Evolutionary conservation across 164 flowering plant species (phyloP).

Genomic region (Protea cynaroides): DNA sequence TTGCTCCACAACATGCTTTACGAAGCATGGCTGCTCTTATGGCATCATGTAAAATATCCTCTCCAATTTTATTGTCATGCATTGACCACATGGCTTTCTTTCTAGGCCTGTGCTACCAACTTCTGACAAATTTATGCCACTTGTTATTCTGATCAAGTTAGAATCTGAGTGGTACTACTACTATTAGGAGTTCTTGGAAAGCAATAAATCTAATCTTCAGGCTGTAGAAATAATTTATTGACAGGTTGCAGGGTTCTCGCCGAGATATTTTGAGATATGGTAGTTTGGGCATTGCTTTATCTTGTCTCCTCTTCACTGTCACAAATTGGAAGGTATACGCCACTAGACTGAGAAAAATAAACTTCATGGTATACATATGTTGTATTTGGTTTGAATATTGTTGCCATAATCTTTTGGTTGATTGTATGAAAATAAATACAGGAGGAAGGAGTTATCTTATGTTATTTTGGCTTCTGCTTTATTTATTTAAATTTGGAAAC

Average conservation of each 20-base stretch:
- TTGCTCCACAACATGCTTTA: too few relatives aligned
- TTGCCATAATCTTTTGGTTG: background rate
- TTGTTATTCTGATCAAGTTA: too few relatives aligned
- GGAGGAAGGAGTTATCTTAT: background rate
- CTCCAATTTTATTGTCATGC: too few relatives aligned
- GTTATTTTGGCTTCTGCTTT: slow-evolving; percentile 1
- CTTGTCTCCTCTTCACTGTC: slow-evolving; percentile 56
- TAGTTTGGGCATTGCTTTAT: slow-evolving; percentile 71
- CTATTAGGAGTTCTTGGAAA: too few relatives aligned
- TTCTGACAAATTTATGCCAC: too few relatives aligned
- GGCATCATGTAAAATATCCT: too few relatives aligned
- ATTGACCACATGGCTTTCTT: too few relatives aligned
- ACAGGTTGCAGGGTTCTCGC: slow-evolving; percentile 93
- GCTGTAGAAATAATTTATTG: slow-evolving; percentile 53
- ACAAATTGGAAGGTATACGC: slow-evolving; percentile 84
- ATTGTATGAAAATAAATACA: background rate
- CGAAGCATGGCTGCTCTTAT: too few relatives aligned
- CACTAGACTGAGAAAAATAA: background rate
- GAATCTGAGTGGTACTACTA: too few relatives aligned
- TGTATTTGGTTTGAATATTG: slow-evolving; percentile 1
- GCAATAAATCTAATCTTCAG: slow-evolving; percentile 22
- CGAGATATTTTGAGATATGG: slow-evolving; percentile 82
- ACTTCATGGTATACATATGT: background rate
- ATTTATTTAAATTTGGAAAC: slow-evolving; percentile 15
- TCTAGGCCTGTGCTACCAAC: too few relatives aligned